These are phyloP conservation scores for Thelonectria discophora DNA, from an alignment of 2,329 filamentous ascomycete genomes.

Conservation along the genomic window DNA sequence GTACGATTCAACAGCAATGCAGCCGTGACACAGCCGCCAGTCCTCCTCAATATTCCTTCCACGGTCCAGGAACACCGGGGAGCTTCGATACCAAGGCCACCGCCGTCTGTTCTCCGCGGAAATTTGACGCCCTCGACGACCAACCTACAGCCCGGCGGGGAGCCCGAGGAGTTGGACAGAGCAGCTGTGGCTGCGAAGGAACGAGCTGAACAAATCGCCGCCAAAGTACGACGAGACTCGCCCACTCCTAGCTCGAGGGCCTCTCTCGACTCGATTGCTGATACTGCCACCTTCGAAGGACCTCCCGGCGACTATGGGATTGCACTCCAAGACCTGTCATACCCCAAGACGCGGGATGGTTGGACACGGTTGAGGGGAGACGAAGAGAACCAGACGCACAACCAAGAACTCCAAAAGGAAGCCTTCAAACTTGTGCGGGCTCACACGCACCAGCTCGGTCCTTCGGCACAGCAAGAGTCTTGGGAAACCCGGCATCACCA, in stretches of 20 bases:
- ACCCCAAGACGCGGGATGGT: slow-evolving; percentile 6
- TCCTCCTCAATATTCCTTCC: slow-evolving; percentile 24
- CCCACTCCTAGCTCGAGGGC: slow-evolving; percentile 46
- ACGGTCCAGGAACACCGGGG: slow-evolving; percentile 30
- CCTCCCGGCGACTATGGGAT: slow-evolving; percentile 42
- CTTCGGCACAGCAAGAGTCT: slow-evolving; percentile 1
- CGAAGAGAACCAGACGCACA: neutral
- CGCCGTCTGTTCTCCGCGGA: slow-evolving; percentile 55
- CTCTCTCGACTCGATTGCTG: slow-evolving; percentile 51
- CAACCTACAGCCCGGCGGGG: slow-evolving; percentile 40
- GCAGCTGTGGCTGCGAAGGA: slow-evolving; percentile 37
- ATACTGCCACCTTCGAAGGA: slow-evolving; percentile 42
- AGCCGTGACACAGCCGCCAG: slow-evolving; percentile 43
- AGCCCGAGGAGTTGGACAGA: slow-evolving; percentile 42
- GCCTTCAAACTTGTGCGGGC: slow-evolving; percentile 55
- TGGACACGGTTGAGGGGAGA: slow-evolving; percentile 2
- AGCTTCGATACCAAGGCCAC: slow-evolving; percentile 40
- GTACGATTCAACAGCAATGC: slow-evolving; percentile 60
- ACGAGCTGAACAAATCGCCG: slow-evolving; percentile 52
- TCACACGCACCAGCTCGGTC: slow-evolving; percentile 47
- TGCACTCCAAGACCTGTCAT: slow-evolving; percentile 45
- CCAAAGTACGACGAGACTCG: slow-evolving; percentile 49
- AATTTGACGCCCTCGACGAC: slow-evolving; percentile 52
- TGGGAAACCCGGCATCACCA: neutral
- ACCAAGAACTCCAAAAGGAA: slow-evolving; percentile 42